Evolutionary conservation across 371 early-diverging fungal genomes (phyloP).

Genomic region (Mucor lusitanicus): DNA sequence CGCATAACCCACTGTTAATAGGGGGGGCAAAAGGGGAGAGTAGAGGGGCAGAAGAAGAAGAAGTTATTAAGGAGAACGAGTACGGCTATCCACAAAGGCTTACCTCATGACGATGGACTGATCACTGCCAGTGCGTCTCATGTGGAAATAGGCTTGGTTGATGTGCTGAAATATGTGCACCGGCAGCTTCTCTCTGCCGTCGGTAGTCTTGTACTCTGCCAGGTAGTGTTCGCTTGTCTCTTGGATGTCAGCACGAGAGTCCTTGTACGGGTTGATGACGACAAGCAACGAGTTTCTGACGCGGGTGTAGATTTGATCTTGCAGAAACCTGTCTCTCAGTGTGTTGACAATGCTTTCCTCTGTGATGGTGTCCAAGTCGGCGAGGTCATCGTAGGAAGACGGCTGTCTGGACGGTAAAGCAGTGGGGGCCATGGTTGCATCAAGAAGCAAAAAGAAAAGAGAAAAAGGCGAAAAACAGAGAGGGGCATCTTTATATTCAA

Average conservation of each 20-base stretch:
- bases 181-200: constrained; percentile 20
- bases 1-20: constrained; percentile 74
- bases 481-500: not conserved
- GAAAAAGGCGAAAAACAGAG: not conserved
- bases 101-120: constrained; percentile 46
- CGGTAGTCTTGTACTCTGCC: constrained; percentile 44
- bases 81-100: not conserved
- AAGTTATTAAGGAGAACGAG: too few relatives aligned
- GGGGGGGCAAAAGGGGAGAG: not conserved
- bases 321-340: constrained; percentile 60
- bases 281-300: constrained; percentile 61
- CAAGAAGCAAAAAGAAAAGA: not conserved
- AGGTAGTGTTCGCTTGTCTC: constrained; percentile 53
- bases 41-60: too few relatives aligned
- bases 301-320: constrained; percentile 65
- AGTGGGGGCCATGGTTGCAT: not conserved
- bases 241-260: constrained; percentile 37
- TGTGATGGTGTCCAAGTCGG: constrained; percentile 39
- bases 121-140: constrained; percentile 46
- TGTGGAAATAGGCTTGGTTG: constrained; percentile 46
- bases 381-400: constrained; percentile 33
- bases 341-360: constrained; percentile 55
- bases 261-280: constrained; percentile 52
- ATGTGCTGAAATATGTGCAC: constrained; percentile 45
- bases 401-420: not conserved